phyloP scores from a whole-genome alignment of 192 early-diverging fungal genomes.

The Podochytrium sp. region DNA sequence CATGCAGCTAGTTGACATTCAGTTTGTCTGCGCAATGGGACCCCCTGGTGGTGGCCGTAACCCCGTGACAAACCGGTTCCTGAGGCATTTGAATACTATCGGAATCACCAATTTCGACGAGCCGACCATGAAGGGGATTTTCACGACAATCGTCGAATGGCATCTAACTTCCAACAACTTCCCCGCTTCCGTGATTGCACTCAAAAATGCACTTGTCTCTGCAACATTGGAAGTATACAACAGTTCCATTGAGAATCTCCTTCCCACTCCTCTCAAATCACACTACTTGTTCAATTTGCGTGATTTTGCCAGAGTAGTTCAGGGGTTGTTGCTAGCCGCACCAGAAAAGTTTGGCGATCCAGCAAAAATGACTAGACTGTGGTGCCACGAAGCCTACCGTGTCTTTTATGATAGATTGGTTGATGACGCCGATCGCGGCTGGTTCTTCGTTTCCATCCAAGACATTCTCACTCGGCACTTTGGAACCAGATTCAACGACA shows the following conservation, averaged over 20 bases:
- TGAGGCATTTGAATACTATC: conserved; percentile 62
- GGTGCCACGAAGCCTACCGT: conserved; percentile 60
- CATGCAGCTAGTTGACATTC: conserved; percentile 63
- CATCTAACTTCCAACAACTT: conserved; percentile 52
- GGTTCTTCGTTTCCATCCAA: conserved; percentile 56
- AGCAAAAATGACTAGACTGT: conserved; percentile 56
- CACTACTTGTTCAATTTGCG: conserved; percentile 67
- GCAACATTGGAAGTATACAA: conserved; percentile 58
- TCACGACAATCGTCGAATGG: conserved; percentile 63
- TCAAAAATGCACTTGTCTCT: conserved; percentile 47
- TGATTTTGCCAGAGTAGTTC: conserved; percentile 60
- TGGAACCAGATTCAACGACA: conserved; percentile 47
- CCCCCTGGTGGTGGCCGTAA: conserved; percentile 65
- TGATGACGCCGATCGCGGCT: conserved; percentile 57
- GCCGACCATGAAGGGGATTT: conserved; percentile 58
- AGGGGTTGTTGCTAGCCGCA: conserved; percentile 56
- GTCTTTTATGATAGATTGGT: conserved; percentile 66
- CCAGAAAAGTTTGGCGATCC: conserved; percentile 51
- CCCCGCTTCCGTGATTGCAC: conserved; percentile 29
- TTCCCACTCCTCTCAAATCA: conserved; percentile 63
- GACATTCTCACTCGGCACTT: conserved; percentile 53
- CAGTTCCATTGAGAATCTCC: conserved; percentile 53
- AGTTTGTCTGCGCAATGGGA: conserved; percentile 63
- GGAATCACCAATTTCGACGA: conserved; percentile 60
- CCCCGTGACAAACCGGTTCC: conserved; percentile 56